Base-by-base conservation (phyloP, 2,329 filamentous ascomycete species). In the Aspergillus fijiensis region DNA sequence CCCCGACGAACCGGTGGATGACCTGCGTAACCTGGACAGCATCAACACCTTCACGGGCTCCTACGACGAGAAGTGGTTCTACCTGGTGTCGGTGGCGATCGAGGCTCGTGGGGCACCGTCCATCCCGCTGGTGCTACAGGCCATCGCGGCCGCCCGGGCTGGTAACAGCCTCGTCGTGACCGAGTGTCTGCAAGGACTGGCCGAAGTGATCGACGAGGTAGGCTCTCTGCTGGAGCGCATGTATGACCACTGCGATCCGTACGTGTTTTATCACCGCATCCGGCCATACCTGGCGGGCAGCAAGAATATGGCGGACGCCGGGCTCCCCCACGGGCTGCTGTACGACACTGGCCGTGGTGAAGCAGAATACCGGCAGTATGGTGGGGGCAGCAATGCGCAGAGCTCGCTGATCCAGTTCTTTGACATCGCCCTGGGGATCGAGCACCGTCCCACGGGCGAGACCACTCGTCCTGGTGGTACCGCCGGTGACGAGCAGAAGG, bases 11-110 rank as follows among this genome's bases (percentile, higher is more conserved):
- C 84, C 85, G 39, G 86, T 95, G 59, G 91, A 96, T 71, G 87
- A 87, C 64, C 83, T 98, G 50, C 89, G 95, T 71, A 98, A 99
- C 69, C 84, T 99, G 58, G 88, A 91, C 47, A 95, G 91, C 2
- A 82, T 98, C 62, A 87, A 88, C 70, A 97, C 95, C 16, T 96
- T 97, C 72, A 98, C 95, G 16, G 95, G 95, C 54, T 93, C 92
- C 7, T 82, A 96, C 58, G 95, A 99, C 73, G 95, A 99, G 79
- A 96, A 95, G 63, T 99, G 95, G 95, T 99, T 99, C 74, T 99
- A 98, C 74, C 83, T 99, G 12, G 87, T 98, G 55, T 97, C 92
- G 0, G 91, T 97, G 3, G 95, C 94, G 63, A 97, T 99, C 65
- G 95, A 99, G 78, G 92, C 93, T 57, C 89, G 92, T 58, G 94